These are phyloP conservation scores for Penicillium desertorum DNA, from an alignment of 495 filamentous ascomycete species.

Conservation along the genomic window DNA sequence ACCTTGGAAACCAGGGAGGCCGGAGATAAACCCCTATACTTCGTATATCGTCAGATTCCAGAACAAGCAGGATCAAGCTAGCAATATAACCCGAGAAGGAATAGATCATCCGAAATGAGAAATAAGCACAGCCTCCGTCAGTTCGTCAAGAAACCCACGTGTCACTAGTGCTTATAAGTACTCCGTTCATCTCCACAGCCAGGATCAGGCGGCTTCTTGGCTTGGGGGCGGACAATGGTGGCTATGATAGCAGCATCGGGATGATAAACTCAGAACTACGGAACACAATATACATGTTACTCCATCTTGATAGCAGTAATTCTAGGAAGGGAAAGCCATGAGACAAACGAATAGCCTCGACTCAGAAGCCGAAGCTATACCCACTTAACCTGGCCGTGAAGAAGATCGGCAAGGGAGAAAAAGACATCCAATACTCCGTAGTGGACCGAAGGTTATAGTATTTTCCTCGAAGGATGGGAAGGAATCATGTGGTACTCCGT, in stretches of 20 bases:
- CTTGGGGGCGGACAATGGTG: neutral
- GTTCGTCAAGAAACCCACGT: constrained; percentile 12
- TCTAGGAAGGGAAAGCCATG: neutral
- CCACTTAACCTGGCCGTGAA: constrained; percentile 4
- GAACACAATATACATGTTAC: neutral
- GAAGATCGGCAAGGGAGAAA: neutral
- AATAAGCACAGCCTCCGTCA: constrained; percentile 7
- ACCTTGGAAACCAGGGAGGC: neutral
- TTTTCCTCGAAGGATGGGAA: neutral
- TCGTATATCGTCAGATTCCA: neutral
- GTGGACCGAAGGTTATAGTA: neutral
- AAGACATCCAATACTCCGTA: constrained; percentile 4
- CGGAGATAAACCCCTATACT: neutral
- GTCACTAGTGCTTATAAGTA: constrained; percentile 8
- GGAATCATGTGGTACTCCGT: neutral
- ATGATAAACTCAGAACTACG: neutral
- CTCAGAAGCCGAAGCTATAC: neutral
- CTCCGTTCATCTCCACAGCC: neutral
- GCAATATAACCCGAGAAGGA: neutral
- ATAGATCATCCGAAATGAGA: neutral
- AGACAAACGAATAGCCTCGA: neutral
- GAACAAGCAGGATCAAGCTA: neutral
- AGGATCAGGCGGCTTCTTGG: neutral
- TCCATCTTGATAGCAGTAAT: neutral
- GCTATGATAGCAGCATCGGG: neutral